These are phyloP conservation scores for Styphnolobium japonicum DNA, from an alignment of 306 rosid genomes.

Conservation along the genomic window DNA sequence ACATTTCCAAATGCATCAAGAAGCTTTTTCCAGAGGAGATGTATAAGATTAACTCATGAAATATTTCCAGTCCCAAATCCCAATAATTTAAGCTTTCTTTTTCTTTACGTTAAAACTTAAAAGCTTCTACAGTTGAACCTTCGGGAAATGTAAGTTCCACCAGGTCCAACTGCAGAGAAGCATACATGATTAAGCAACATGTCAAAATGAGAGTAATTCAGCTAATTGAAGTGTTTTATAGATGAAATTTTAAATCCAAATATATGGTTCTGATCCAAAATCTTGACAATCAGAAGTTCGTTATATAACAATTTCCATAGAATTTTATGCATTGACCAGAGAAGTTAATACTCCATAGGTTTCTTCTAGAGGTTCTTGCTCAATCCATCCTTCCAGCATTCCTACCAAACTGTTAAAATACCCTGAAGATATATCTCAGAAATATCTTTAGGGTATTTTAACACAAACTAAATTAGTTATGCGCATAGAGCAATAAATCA, in stretches of 20 bases:
- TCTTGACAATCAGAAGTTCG: not conserved
- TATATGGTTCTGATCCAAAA: constrained; percentile 12
- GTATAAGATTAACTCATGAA: not conserved
- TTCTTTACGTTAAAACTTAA: constrained; percentile 41
- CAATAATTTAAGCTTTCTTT: too few relatives aligned
- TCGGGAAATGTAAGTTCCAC: constrained; percentile 58
- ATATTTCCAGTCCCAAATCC: not conserved
- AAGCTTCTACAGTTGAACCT: constrained; percentile 43
- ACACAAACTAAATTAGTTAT: constrained; percentile 5
- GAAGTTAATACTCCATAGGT: not conserved
- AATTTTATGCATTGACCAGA: too few relatives aligned
- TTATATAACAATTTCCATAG: not conserved
- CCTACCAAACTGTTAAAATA: too few relatives aligned
- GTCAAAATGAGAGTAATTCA: constrained; percentile 18
- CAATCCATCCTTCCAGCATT: constrained; percentile 8
- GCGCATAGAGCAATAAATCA: not conserved
- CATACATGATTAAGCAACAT: constrained; percentile 10
- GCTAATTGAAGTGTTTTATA: constrained; percentile 18
- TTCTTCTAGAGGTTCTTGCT: constrained; percentile 13
- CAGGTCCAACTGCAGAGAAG: constrained; percentile 55
- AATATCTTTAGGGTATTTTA: too few relatives aligned
- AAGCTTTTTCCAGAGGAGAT: not conserved
- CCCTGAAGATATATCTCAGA: too few relatives aligned
- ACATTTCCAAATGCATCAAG: constrained; percentile 1
- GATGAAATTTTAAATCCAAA: constrained; percentile 9